phyloP scores from a whole-genome alignment of 1,284 basidiomycete genomes.

The Tilletiopsis washingtonensis region DNA sequence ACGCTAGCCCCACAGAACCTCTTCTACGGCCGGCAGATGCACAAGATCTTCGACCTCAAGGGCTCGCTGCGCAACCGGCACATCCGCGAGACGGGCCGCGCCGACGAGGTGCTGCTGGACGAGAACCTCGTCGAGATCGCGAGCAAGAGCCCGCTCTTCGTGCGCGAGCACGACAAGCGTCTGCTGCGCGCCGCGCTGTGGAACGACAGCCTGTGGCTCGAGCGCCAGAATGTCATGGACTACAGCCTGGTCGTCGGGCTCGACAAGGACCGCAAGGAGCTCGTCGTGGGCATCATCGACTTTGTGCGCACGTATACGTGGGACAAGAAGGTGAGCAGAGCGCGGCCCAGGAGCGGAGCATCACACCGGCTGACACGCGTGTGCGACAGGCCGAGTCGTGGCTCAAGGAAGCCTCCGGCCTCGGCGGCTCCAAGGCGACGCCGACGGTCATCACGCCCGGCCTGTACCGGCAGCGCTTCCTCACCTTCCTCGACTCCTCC shows the following conservation, averaged over 20 bases:
- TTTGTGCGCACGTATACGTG: conserved; percentile 89
- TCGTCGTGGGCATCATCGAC: conserved; percentile 91
- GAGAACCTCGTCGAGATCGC: conserved; percentile 73
- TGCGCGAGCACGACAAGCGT: conserved; percentile 89
- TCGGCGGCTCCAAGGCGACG: conserved; percentile 52
- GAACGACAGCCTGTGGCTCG: conserved; percentile 78
- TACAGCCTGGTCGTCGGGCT: conserved; percentile 95
- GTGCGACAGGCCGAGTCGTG: background rate
- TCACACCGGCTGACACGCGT: background rate
- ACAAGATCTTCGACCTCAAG: conserved; percentile 54
- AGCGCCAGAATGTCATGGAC: conserved; percentile 91
- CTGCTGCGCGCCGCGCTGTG: conserved; percentile 78
- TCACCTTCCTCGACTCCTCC: conserved; percentile 40
- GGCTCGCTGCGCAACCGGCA: conserved; percentile 49
- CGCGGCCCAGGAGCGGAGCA: background rate
- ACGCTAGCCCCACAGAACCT: too few relatives aligned
- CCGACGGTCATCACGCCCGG: conserved; percentile 45
- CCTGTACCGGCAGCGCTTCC: conserved; percentile 43
- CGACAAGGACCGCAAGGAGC: conserved; percentile 28
- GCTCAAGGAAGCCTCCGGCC: background rate
- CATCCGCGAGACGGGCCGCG: conserved; percentile 78
- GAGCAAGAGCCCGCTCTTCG: conserved; percentile 67
- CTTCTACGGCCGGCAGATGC: conserved; percentile 81
- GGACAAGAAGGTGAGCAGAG: conserved; percentile 69
- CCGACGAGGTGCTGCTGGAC: conserved; percentile 81